These are phyloP conservation scores for Amanita subjunquillea DNA, from an alignment of 768 basidiomycete genomes.

Conservation along the genomic window DNA sequence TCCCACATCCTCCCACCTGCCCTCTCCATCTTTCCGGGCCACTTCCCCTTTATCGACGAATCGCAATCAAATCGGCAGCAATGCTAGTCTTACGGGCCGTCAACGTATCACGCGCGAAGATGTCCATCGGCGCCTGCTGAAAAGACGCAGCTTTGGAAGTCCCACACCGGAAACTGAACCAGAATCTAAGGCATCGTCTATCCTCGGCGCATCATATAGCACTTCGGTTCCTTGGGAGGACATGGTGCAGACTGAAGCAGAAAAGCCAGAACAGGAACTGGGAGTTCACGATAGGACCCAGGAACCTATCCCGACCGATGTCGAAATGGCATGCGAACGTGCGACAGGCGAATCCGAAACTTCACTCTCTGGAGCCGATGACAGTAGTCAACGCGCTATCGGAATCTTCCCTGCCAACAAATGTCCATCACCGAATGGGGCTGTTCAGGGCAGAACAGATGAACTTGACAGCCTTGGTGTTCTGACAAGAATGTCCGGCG, in stretches of 20 bases:
- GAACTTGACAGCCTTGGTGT: constrained; percentile 34
- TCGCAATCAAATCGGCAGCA: constrained; percentile 3
- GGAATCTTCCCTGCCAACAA: not conserved
- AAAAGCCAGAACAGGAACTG: not conserved
- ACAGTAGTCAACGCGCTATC: constrained; percentile 20
- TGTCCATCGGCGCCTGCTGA: constrained; percentile 37
- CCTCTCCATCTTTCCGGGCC: constrained; percentile 1
- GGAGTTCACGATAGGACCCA: not conserved
- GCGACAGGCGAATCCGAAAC: constrained; percentile 18
- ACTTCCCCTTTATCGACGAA: not conserved
- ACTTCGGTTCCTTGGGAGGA: not conserved
- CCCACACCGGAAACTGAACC: constrained; percentile 17
- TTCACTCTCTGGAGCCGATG: constrained; percentile 20
- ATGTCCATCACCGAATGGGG: not conserved
- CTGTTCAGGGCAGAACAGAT: constrained; percentile 31
- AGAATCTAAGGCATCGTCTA: not conserved
- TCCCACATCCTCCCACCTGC: not conserved
- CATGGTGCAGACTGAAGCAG: not conserved
- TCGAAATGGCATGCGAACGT: constrained; percentile 25
- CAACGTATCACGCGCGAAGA: constrained; percentile 44
- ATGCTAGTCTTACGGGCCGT: constrained; percentile 16
- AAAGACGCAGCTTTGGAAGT: constrained; percentile 34
- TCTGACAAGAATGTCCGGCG: constrained; percentile 11
- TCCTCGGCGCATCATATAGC: not conserved
- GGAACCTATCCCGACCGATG: not conserved